Evolutionary conservation across 2,329 filamentous ascomycete species (phyloP), one percentile per base, ranked within the genome.

Genomic region (Helotiales sp.): DNA sequence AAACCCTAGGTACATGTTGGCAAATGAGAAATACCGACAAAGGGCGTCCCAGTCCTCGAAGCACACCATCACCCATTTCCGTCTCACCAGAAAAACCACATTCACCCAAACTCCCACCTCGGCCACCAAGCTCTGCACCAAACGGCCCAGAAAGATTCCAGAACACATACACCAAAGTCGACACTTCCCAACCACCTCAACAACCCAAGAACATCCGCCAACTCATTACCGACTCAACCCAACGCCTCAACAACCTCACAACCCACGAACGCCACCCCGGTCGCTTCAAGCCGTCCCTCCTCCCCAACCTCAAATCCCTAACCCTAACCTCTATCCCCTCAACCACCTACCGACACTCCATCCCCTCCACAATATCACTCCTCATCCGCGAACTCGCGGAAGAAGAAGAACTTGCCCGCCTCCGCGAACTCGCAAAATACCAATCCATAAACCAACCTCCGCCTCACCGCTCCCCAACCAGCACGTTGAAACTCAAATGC

Each of bases 331-430:
- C 70, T 26, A 52, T 73, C 20, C 71, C 68, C 17, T 64, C 61
- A 1, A 68, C 63, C 43, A 70, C 68, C 7, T 55, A 54, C 10
- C 52, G 62, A 5, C 64, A 49, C 4, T 59, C 57, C 15, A 57
- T 70, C 15, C 61, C 64, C 15, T 54, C 68, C 10, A 63, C 66
- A 1, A 54, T 73, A n/a, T 30, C 52, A 1, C 43, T 69, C 4
- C 70, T 71, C 22, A 70, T 73, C 15, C 70, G 70, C 58, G 68
- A 73, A 62, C 67, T 66, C 34, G 71, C 70, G 8, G 71, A 72
- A 45, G 69, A 71, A 45, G 67, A 70, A 65, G 65, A 71, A 45
- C 52, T 73, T 1, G 70, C 70, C 2, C 61, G 57, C 22, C 52
- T 73, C 6, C 63, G 67, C 49, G 49, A 65, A 24, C 57, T 57